These are phyloP conservation scores for Pseudogymnoascus sp. DNA, from an alignment of 2,329 filamentous ascomycete genomes.

Conservation along the genomic window DNA sequence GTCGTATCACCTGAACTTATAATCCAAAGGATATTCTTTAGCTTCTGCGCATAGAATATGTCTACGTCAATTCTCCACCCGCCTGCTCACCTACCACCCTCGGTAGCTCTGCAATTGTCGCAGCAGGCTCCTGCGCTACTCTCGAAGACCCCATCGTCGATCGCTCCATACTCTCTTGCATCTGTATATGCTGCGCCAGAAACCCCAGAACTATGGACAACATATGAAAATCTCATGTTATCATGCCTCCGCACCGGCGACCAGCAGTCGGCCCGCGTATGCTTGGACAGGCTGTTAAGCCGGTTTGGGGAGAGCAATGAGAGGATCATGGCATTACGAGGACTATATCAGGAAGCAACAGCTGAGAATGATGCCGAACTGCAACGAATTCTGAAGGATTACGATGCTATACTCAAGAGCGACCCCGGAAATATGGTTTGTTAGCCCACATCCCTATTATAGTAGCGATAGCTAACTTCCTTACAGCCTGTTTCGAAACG, in stretches of 20 bases:
- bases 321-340: slow-evolving; percentile 72
- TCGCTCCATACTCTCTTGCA: slow-evolving; percentile 45
- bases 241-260: slow-evolving; percentile 79
- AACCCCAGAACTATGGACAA: slow-evolving; percentile 71
- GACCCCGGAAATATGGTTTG: slow-evolving; percentile 73
- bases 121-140: slow-evolving; percentile 52
- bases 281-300: slow-evolving; percentile 63
- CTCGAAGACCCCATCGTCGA: slow-evolving; percentile 43
- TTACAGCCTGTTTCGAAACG: slow-evolving; percentile 73
- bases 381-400: slow-evolving; percentile 62
- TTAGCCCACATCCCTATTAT: slow-evolving; percentile 19
- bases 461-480: slow-evolving; percentile 26
- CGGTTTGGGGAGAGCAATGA: slow-evolving; percentile 83
- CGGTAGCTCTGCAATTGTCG: slow-evolving; percentile 48
- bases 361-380: slow-evolving; percentile 59
- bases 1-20: slow-evolving; percentile 3
- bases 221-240: slow-evolving; percentile 78
- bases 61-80: slow-evolving; percentile 46
- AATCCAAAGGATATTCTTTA: background rate
- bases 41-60: slow-evolving; percentile 31
- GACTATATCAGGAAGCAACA: slow-evolving; percentile 75
- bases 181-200: slow-evolving; percentile 53
- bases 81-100: slow-evolving; percentile 46
- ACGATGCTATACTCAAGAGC: slow-evolving; percentile 64
- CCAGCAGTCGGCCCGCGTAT: slow-evolving; percentile 64